Conservation (phyloP, 371 early-diverging fungal genomes). For the Mucor circinelloides region DNA sequence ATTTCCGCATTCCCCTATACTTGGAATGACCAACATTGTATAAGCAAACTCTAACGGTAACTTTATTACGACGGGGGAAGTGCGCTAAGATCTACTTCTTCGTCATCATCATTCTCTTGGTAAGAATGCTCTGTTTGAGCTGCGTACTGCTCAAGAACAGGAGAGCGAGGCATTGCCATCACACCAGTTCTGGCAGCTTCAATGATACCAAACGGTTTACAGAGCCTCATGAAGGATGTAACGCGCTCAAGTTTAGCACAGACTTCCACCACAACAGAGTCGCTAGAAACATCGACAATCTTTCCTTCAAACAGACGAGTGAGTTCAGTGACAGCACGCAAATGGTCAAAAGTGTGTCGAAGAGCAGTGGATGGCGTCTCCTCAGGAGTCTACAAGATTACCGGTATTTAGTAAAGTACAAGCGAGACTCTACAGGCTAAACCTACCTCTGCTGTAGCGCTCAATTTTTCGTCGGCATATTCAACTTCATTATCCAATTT, state of each 20-base stretch:
- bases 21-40: too few species aligned
- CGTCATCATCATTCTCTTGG: conserved; percentile 42
- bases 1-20: too few species aligned
- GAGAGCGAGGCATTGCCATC: conserved; percentile 94
- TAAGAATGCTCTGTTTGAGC: conserved; percentile 49
- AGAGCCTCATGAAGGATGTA: conserved; percentile 88
- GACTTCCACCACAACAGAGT: conserved; percentile 83
- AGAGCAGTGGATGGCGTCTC: conserved; percentile 51
- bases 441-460: conserved; percentile 26
- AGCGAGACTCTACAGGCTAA: neutral
- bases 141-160: conserved; percentile 70
- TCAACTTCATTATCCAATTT: conserved; percentile 42
- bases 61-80: conserved; percentile 69
- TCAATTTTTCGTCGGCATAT: conserved; percentile 49
- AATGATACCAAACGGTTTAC: conserved; percentile 92
- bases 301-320: conserved; percentile 85
- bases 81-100: conserved; percentile 74
- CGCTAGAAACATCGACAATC: conserved; percentile 88
- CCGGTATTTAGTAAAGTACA: neutral
- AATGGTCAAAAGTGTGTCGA: conserved; percentile 74
- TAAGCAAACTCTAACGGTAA: too few species aligned
- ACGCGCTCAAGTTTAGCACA: conserved; percentile 87
- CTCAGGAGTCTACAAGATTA: neutral
- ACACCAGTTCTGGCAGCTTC: conserved; percentile 92
- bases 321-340: conserved; percentile 81